A percentile compares a stretch with the other conserved stretches of the same genome.
phyloP scores from a whole-genome alignment of 805 yeast genomes.

The Candida quercuum region DNA sequence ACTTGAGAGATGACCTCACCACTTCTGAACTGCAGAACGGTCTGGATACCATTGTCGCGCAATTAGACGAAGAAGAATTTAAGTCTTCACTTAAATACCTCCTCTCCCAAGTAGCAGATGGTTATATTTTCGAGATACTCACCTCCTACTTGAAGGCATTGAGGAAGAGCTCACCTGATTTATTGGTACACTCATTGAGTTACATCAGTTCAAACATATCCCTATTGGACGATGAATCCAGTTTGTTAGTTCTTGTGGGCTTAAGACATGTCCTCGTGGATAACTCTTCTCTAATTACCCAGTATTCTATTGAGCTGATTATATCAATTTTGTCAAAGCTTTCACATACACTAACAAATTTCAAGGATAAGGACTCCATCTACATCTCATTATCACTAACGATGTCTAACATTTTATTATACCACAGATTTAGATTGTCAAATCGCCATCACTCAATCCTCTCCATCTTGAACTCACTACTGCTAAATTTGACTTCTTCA shows the following conservation, averaged over 20 bases:
- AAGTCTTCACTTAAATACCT: conserved; percentile 15
- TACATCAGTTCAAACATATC: no score
- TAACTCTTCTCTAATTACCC: conserved; percentile 55
- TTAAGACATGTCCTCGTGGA: conserved; percentile 41
- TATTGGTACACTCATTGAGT: no score
- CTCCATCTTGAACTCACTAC: conserved; percentile 40
- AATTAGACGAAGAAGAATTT: conserved; percentile 3
- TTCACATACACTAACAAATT: conserved; percentile 6
- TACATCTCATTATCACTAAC: conserved; percentile 37
- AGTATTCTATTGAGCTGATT: conserved; percentile 57
- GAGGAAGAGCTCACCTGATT: conserved; percentile 7
- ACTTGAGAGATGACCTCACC: conserved; percentile 25
- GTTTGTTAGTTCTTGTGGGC: conserved; percentile 6
- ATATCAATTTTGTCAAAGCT: conserved; percentile 34
- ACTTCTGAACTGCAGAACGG: conserved; percentile 19
- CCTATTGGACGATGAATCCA: not conserved
- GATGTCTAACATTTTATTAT: conserved; percentile 55
- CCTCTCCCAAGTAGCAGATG: no score
- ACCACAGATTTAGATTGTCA: conserved; percentile 64
- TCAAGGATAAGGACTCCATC: conserved; percentile 7
- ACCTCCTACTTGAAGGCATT: conserved; percentile 8
- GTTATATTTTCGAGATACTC: conserved; percentile 21
- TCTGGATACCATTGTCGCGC: conserved; percentile 11
- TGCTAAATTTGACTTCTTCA: conserved; percentile 38
- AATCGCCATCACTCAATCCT: conserved; percentile 69